phyloP scores from a whole-genome alignment of 352 stramenopile species.

The Phytophthora nicotianae region DNA sequence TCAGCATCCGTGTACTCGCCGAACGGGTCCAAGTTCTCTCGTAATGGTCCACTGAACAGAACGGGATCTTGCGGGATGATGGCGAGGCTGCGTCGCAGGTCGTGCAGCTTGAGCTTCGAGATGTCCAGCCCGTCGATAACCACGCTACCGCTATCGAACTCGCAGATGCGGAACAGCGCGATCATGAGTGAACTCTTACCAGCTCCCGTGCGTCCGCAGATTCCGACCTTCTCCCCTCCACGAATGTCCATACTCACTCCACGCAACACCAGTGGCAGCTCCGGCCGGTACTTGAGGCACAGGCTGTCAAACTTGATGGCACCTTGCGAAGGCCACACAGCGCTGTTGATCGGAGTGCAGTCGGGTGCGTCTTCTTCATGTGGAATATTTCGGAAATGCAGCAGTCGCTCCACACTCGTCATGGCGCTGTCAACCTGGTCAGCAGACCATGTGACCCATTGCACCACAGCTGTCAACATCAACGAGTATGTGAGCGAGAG shows the following conservation, averaged over 20 bases:
- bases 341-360: constrained; percentile 11
- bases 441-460: constrained; percentile 19
- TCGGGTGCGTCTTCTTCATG: constrained; percentile 17
- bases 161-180: constrained; percentile 51
- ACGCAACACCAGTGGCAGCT: constrained; percentile 48
- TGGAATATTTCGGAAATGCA: constrained; percentile 39
- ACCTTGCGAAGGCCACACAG: constrained; percentile 37
- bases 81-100: constrained; percentile 32
- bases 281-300: constrained; percentile 41
- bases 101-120: constrained; percentile 31
- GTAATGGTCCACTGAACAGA: constrained; percentile 90
- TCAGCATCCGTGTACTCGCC: constrained; percentile 64
- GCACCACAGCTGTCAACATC: constrained; percentile 56
- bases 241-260: constrained; percentile 37
- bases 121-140: constrained; percentile 89
- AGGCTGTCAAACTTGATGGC: constrained; percentile 38
- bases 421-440: constrained; percentile 43
- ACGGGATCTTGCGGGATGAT: constrained; percentile 75
- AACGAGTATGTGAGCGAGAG: constrained; percentile 49
- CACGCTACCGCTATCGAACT: constrained; percentile 67
- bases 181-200: constrained; percentile 59
- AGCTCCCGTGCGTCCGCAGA: constrained; percentile 43
- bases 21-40: constrained; percentile 93
- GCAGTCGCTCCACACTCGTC: constrained; percentile 47
- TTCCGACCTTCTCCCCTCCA: constrained; percentile 17